Base-by-base conservation (phyloP, 2,329 filamentous ascomycete genomes). In the Tolypocladium tropicale region DNA sequence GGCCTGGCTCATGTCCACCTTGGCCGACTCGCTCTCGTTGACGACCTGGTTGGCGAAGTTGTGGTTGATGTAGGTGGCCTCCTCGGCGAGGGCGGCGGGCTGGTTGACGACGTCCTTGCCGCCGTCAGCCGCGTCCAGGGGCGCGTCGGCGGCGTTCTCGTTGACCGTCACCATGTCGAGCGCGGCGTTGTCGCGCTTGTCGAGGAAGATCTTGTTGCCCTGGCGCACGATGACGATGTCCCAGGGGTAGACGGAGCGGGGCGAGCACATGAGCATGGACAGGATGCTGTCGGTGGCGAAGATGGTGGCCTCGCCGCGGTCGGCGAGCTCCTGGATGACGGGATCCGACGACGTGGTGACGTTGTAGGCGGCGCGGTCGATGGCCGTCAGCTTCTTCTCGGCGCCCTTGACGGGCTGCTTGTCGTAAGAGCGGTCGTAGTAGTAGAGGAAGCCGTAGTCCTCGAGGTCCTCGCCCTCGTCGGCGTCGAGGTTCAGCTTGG, bases 41-140 rank as follows among this genome's bases (percentile, higher is more conserved):
- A 99, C 92, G 53, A 95, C 90, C 79, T 99, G 94, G 74, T 95
- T 90, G 64, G 90, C 89, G 74, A 99, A 99, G 80, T 97, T 95
- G 82, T 97, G 94, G 84, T 99, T 99, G 83, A 99, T 99, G 79
- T 96, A 95, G 54, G 94, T 99, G 55, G 94, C 94, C 77, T 99
- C 94, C 73, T 96, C 88, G 68, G 95, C 93, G 57, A 99, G 85
- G 55, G 92, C 90, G 55, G 79, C 77, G n/a, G 94, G 94, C 68
- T 91, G 91, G 83, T 99, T 99, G 76, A 99, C 88, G 62, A 82
- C 79, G 70, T 99, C 94, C 77, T 96, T 95, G 78, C 90, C 91
- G 66, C 90, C 90, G 68, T 97, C 93, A 56, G 90, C 86, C 32
- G 88, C 84, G 72, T 99, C 94, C 54, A 97, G 82, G 39, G 94